These are phyloP conservation scores for Xylariaceae sp. DNA, from an alignment of 2,329 filamentous ascomycete genomes.

Conservation along the genomic window DNA sequence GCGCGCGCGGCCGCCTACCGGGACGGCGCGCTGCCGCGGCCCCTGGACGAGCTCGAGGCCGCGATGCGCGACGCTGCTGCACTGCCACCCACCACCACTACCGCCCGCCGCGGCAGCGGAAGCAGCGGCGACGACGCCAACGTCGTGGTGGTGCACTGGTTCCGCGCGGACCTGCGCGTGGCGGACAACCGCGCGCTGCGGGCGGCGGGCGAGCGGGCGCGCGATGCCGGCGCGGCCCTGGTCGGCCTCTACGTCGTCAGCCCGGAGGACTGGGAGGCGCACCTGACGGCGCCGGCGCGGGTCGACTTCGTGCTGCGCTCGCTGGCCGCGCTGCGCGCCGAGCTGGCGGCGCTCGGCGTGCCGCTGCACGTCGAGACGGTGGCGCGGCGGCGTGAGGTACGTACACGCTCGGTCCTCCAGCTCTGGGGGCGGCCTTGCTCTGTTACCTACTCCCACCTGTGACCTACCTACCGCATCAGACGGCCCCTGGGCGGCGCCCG, in stretches of 20 bases:
- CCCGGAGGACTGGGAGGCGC: slow-evolving; percentile 78
- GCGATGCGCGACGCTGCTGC: slow-evolving; percentile 54
- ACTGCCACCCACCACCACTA: too few species aligned
- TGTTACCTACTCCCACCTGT: too few species aligned
- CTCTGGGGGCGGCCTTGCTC: too few species aligned
- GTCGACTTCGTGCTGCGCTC: slow-evolving; percentile 78
- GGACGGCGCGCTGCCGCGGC: slow-evolving; percentile 59
- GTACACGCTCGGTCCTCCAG: too few species aligned
- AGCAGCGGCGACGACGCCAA: slow-evolving; percentile 42
- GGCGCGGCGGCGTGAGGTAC: slow-evolving; percentile 52
- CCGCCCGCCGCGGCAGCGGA: slow-evolving; percentile 42
- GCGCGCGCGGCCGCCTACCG: slow-evolving; percentile 68
- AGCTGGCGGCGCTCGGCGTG: slow-evolving; percentile 64
- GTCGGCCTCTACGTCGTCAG: slow-evolving; percentile 73
- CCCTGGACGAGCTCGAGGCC: slow-evolving; percentile 59
- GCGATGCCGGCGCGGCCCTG: slow-evolving; percentile 60
- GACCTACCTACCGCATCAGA: too few species aligned
- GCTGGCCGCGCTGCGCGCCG: slow-evolving; percentile 54
- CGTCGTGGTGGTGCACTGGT: slow-evolving; percentile 86
- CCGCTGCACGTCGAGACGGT: slow-evolving; percentile 71
- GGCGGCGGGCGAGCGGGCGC: slow-evolving; percentile 59
- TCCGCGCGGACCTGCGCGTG: slow-evolving; percentile 72
- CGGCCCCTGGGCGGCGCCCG: too few species aligned
- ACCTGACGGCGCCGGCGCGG: slow-evolving; percentile 62
- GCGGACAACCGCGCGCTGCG: slow-evolving; percentile 66